Percentiles rank a stretch among this genome's conserved stretches.
Evolutionary conservation across 352 stramenopile genomes (phyloP).

Genomic region (Pythium inflatum): DNA sequence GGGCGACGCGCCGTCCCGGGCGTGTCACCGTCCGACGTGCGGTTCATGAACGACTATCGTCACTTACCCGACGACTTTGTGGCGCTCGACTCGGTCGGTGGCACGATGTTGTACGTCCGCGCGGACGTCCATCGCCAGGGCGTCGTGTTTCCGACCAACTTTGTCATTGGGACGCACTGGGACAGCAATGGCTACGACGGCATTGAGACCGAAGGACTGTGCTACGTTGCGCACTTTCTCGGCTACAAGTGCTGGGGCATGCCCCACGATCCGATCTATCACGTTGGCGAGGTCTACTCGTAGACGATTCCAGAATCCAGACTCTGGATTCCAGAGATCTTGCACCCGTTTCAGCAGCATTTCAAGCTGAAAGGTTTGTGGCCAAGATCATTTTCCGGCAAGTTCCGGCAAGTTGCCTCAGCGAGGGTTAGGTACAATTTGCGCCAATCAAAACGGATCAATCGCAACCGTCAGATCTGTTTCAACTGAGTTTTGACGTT

Average conservation of each 20-base stretch:
- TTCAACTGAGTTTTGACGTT: too few species aligned
- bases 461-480: constrained; percentile 4
- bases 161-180: constrained; percentile 53
- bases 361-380: too few species aligned
- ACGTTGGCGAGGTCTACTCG: too few species aligned
- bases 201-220: constrained; percentile 61
- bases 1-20: constrained; percentile 21
- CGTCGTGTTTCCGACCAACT: constrained; percentile 50
- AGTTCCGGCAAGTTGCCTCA: too few species aligned
- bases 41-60: constrained; percentile 21
- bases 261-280: constrained; percentile 35
- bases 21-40: constrained; percentile 8
- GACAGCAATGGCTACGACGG: constrained; percentile 50
- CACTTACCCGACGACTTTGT: constrained; percentile 22
- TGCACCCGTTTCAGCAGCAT: too few species aligned
- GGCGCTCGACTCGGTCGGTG: constrained; percentile 49
- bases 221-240: constrained; percentile 54
- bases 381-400: too few species aligned
- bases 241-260: constrained; percentile 54
- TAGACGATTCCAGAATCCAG: too few species aligned
- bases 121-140: constrained; percentile 56
- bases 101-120: constrained; percentile 54
- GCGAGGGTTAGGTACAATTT: too few species aligned
- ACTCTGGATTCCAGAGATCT: too few species aligned
- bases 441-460: constrained; percentile 5